A percentile compares a stretch with the other conserved stretches of the same genome.
Conservation (phyloP, 768 basidiomycete genomes). For the Lentinula detonsa region DNA sequence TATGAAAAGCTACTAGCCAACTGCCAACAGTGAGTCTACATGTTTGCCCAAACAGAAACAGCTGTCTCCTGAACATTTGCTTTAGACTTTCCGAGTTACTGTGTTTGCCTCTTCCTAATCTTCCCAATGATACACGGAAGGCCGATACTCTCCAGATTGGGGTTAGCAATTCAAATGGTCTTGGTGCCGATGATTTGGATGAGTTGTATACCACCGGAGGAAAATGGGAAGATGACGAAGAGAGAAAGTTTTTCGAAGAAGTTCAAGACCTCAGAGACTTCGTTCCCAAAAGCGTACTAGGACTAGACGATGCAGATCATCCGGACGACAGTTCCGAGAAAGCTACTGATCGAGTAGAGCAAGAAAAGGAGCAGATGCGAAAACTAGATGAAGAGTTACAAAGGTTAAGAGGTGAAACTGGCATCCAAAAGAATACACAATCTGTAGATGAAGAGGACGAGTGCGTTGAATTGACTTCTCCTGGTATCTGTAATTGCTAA, state of each 20-base stretch:
- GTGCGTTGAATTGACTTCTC: conserved; percentile 18
- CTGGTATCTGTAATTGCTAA: not conserved
- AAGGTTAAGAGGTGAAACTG: conserved; percentile 39
- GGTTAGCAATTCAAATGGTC: conserved; percentile 27
- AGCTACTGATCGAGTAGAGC: conserved; percentile 50
- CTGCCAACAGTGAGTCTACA: conserved; percentile 72
- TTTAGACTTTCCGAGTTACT: conserved; percentile 86
- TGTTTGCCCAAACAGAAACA: not conserved
- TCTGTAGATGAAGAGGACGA: conserved; percentile 34
- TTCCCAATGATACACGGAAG: conserved; percentile 81
- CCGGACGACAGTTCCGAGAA: conserved; percentile 34
- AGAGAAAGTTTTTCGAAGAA: conserved; percentile 89
- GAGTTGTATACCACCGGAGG: conserved; percentile 54
- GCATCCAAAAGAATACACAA: conserved; percentile 9
- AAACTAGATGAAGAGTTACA: conserved; percentile 77
- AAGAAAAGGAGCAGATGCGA: conserved; percentile 62
- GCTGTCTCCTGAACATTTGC: conserved; percentile 9
- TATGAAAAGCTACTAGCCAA: conserved; percentile 89
- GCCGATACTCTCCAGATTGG: conserved; percentile 80
- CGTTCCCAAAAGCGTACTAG: conserved; percentile 83
- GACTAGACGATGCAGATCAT: conserved; percentile 49
- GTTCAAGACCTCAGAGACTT: conserved; percentile 87
- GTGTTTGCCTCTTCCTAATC: conserved; percentile 68
- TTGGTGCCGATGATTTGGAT: conserved; percentile 50
- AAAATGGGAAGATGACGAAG: conserved; percentile 99